These are phyloP conservation scores for Asterophora lycoperdoides DNA, from an alignment of 768 basidiomycete genomes.

Conservation along the genomic window DNA sequence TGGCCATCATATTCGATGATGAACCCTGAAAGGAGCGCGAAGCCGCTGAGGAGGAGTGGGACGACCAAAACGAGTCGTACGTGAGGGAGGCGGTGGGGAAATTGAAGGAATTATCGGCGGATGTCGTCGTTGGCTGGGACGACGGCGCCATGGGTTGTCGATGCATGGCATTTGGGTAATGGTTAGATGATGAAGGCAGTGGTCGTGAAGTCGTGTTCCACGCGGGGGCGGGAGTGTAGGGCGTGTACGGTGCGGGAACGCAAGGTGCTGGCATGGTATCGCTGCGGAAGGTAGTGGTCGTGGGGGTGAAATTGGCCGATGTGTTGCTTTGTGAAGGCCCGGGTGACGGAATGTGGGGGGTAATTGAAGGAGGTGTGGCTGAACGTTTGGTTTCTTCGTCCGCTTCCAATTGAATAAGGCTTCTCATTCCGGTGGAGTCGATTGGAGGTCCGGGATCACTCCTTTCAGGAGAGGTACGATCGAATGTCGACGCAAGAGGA, in stretches of 20 bases:
- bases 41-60: conserved; percentile 33
- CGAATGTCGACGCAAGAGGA: neutral
- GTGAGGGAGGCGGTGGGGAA: conserved; percentile 38
- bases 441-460: neutral
- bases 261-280: neutral
- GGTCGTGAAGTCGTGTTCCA: conserved; percentile 8
- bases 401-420: conserved; percentile 13
- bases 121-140: conserved; percentile 6
- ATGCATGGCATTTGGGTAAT: conserved; percentile 10
- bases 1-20: conserved; percentile 6
- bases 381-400: conserved; percentile 13
- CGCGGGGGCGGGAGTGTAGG: conserved; percentile 7
- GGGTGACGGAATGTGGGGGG: conserved; percentile 4
- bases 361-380: conserved; percentile 1
- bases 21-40: conserved; percentile 18
- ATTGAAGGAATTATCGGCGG: conserved; percentile 21
- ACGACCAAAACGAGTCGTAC: conserved; percentile 64
- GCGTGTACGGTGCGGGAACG: conserved; percentile 2
- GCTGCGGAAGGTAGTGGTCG: neutral
- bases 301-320: neutral
- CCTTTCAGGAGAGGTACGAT: neutral
- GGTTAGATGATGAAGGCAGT: conserved; percentile 9
- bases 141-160: conserved; percentile 10
- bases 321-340: neutral
- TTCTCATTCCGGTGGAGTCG: conserved; percentile 2